Evolutionary conservation across 2,329 filamentous ascomycete species (phyloP).

Genomic region (Penicillium occitanis): DNA sequence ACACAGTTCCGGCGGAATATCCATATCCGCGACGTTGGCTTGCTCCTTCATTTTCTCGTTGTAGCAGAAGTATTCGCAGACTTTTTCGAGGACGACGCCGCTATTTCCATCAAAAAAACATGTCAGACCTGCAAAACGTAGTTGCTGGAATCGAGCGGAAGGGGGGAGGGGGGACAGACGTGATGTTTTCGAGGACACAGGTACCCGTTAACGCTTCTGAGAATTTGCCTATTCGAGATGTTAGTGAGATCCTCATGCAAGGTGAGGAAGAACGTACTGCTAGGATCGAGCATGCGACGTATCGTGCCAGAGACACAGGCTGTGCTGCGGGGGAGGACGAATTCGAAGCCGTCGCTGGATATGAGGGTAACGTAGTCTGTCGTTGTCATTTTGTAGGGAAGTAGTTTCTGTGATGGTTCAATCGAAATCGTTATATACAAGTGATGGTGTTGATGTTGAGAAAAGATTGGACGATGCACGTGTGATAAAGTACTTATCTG

Average conservation of each 20-base stretch:
- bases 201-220: conserved; percentile 59
- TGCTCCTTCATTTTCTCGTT: conserved; percentile 63
- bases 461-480: conserved; percentile 8
- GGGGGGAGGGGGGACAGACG: conserved; percentile 40
- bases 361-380: conserved; percentile 62
- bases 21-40: conserved; percentile 64
- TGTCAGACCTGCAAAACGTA: not conserved
- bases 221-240: conserved; percentile 53
- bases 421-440: not conserved
- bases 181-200: conserved; percentile 61
- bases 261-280: conserved; percentile 49
- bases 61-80: conserved; percentile 70
- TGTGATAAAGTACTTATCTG: conserved; percentile 1
- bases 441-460: not conserved
- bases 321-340: conserved; percentile 60
- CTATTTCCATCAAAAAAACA: conserved; percentile 35
- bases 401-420: not conserved
- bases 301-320: conserved; percentile 63
- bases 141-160: not conserved
- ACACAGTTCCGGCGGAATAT: conserved; percentile 64
- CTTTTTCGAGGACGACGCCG: conserved; percentile 64
- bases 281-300: conserved; percentile 62
- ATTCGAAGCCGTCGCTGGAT: conserved; percentile 65
- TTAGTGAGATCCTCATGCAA: not conserved
- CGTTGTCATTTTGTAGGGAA: not conserved